A percentile compares a stretch with the other conserved stretches of the same genome.
Conservation (phyloP, 441 rosid species). For the Eruca vesicaria region DNA sequence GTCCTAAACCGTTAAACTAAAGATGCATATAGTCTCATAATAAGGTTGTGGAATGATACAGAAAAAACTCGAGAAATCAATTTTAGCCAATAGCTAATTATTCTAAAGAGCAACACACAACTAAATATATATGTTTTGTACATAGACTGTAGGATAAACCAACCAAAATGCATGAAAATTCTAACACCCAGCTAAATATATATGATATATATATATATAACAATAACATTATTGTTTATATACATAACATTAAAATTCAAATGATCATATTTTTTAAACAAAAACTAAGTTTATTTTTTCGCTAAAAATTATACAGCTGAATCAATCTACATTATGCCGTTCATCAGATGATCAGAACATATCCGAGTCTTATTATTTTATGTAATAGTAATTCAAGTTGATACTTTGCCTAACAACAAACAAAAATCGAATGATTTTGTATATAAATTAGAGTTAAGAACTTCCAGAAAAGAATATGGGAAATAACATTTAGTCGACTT, state of each 20-base stretch:
- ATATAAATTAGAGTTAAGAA: neutral
- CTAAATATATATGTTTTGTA: too few relatives aligned
- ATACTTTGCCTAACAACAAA: neutral
- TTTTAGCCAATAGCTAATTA: neutral
- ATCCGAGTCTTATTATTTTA: neutral
- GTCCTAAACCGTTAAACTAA: too few relatives aligned
- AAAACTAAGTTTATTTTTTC: too few relatives aligned
- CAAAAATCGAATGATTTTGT: neutral
- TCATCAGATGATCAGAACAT: neutral
- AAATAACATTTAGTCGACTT: neutral
- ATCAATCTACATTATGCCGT: neutral
- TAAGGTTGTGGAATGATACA: too few relatives aligned
- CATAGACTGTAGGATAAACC: neutral
- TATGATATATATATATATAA: too few relatives aligned
- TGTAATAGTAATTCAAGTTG: neutral
- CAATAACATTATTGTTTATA: neutral
- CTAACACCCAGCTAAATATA: neutral
- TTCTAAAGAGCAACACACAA: neutral
- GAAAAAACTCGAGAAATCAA: neutral
- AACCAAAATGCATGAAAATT: neutral
- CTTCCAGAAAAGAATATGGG: neutral
- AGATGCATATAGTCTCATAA: too few relatives aligned
- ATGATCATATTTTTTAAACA: neutral
- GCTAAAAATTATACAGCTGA: too few relatives aligned
- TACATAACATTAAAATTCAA: neutral